A percentile compares a stretch with the other conserved stretches of the same genome.
These are phyloP conservation scores for Mycena sanguinolenta DNA, from an alignment of 768 basidiomycete species.

Conservation along the genomic window DNA sequence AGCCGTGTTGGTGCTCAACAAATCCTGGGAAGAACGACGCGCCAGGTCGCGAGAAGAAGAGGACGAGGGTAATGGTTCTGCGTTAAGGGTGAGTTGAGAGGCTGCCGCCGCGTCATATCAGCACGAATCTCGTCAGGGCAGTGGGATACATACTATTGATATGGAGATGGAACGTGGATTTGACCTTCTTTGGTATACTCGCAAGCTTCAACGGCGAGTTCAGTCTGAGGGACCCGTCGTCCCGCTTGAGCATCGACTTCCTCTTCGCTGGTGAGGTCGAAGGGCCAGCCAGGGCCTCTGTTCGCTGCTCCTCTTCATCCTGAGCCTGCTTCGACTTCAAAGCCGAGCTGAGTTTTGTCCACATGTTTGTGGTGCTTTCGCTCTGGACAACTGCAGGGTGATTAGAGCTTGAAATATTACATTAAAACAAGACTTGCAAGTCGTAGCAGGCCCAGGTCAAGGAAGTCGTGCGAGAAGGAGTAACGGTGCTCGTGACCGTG, in stretches of 20 bases:
- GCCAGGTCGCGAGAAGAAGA: slow-evolving; percentile 11
- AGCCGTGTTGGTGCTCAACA: slow-evolving; percentile 20
- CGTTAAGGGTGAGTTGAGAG: slow-evolving; percentile 37
- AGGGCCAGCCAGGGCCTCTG: slow-evolving; percentile 53
- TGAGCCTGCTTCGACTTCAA: slow-evolving; percentile 36
- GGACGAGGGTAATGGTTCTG: slow-evolving; percentile 27
- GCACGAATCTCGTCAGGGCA: slow-evolving; percentile 41
- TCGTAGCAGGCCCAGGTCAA: slow-evolving; percentile 24
- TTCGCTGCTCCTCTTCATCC: slow-evolving; percentile 42
- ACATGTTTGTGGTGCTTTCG: slow-evolving; percentile 24
- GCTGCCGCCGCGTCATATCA: slow-evolving; percentile 42
- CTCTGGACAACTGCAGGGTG: background rate
- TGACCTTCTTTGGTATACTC: slow-evolving; percentile 66
- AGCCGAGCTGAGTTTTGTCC: slow-evolving; percentile 32
- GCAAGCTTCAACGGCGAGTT: slow-evolving; percentile 52
- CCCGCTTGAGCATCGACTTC: slow-evolving; percentile 59
- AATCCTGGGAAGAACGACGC: slow-evolving; percentile 34
- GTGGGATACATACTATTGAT: slow-evolving; percentile 51
- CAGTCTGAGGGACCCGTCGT: slow-evolving; percentile 52
- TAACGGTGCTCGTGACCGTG: slow-evolving; percentile 18
- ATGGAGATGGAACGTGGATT: slow-evolving; percentile 53
- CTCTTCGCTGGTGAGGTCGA: slow-evolving; percentile 66
- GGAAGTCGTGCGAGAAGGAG: background rate
- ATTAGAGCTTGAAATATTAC: background rate
- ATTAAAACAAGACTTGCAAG: slow-evolving; percentile 1